These are phyloP conservation scores for Celoporthe dispersa DNA, from an alignment of 2,329 filamentous ascomycete species.

Conservation along the genomic window DNA sequence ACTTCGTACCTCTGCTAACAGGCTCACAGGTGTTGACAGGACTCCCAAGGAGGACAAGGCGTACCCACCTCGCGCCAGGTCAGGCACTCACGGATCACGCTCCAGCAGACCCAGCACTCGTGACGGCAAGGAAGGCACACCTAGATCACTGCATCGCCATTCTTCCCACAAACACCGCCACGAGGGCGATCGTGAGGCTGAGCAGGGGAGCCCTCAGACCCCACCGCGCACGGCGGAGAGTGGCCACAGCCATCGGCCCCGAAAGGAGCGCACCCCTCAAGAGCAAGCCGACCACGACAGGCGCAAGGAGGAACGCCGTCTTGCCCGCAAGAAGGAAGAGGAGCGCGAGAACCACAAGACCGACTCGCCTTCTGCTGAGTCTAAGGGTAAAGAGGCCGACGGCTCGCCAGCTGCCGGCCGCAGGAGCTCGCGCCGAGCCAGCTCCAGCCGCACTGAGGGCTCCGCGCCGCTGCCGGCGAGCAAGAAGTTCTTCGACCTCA, in stretches of 20 bases:
- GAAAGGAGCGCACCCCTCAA: slow-evolving; percentile 49
- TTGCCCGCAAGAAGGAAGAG: slow-evolving; percentile 39
- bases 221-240: slow-evolving; percentile 53
- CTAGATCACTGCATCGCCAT: slow-evolving; percentile 39
- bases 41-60: slow-evolving; percentile 43
- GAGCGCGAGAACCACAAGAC: slow-evolving; percentile 34
- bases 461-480: slow-evolving; percentile 35
- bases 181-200: slow-evolving; percentile 42
- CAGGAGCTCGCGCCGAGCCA: slow-evolving; percentile 47
- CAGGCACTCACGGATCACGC: slow-evolving; percentile 35
- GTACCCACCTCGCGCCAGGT: slow-evolving; percentile 33
- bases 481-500: slow-evolving; percentile 50
- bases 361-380: slow-evolving; percentile 31
- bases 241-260: slow-evolving; percentile 41
- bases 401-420: slow-evolving; percentile 38
- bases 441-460: slow-evolving; percentile 42
- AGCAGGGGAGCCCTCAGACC: slow-evolving; percentile 42
- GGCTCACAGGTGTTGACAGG: slow-evolving; percentile 55
- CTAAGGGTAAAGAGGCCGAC: slow-evolving; percentile 44
- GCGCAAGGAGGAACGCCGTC: slow-evolving; percentile 52
- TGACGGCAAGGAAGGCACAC: slow-evolving; percentile 39
- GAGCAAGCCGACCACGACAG: slow-evolving; percentile 56
- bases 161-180: slow-evolving; percentile 42
- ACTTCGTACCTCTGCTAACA: slow-evolving; percentile 57
- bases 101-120: slow-evolving; percentile 35